Evolutionary conservation across 2,329 filamentous ascomycete species (phyloP).

Genomic region (Colletotrichum musae): DNA sequence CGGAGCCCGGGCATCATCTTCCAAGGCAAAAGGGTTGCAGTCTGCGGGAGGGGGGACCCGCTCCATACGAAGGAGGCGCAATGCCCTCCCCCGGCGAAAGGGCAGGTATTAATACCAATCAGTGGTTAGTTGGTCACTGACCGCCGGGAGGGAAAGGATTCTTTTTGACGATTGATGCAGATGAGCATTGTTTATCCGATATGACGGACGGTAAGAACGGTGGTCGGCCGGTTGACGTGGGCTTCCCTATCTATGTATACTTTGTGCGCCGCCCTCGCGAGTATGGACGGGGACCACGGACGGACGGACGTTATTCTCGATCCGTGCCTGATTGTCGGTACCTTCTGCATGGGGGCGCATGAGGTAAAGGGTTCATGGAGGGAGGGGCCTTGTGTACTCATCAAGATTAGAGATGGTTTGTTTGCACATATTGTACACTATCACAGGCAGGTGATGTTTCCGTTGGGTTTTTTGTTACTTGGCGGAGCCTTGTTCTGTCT

Average conservation of each 20-base stretch:
- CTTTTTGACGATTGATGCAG: no score
- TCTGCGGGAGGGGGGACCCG: slow-evolving; percentile 24
- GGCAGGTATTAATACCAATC: no score
- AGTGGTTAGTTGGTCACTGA: slow-evolving; percentile 2
- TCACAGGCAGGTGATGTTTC: neutral
- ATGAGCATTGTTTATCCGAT: no score
- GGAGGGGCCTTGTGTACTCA: neutral
- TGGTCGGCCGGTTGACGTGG: neutral
- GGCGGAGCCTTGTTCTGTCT: neutral
- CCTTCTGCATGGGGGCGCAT: slow-evolving; percentile 18
- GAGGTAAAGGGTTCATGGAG: slow-evolving; percentile 16
- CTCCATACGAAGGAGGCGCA: slow-evolving; percentile 36
- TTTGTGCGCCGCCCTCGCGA: neutral
- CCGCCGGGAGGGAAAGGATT: neutral
- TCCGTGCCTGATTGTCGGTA: slow-evolving; percentile 38
- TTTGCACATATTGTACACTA: no score
- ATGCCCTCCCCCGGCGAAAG: slow-evolving; percentile 7
- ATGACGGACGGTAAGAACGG: neutral
- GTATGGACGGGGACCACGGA: slow-evolving; percentile 4
- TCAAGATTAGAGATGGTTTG: neutral
- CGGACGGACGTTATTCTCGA: slow-evolving; percentile 37
- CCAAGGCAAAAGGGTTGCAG: slow-evolving; percentile 35
- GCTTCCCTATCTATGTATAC: neutral
- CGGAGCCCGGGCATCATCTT: slow-evolving; percentile 5
- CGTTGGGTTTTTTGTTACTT: neutral